Conservation (phyloP, 371 early-diverging fungal genomes). For the Actinomortierella ambigua region DNA sequence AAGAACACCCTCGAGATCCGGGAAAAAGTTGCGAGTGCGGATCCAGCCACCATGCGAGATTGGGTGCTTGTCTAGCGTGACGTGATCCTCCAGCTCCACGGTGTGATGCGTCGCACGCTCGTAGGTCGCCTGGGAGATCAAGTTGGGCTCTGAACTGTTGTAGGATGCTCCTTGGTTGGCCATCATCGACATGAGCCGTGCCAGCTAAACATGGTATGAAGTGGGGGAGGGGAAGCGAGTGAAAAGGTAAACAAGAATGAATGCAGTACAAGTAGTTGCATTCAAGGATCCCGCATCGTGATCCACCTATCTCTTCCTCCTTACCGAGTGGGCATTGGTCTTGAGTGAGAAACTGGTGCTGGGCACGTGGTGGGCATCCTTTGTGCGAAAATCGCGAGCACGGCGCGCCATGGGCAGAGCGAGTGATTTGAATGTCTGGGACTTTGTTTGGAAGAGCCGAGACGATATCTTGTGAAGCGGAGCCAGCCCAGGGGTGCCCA, state of each 20-base stretch:
- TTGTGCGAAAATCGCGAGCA: constrained; percentile 18
- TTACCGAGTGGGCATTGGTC: constrained; percentile 67
- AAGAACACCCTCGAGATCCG: constrained; percentile 43
- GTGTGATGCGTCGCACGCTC: constrained; percentile 33
- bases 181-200: constrained; percentile 67
- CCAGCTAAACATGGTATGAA: constrained; percentile 49
- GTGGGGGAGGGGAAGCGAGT: constrained; percentile 2
- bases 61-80: constrained; percentile 17
- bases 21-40: constrained; percentile 34
- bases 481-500: constrained; percentile 16
- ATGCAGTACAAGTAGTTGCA: no score
- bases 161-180: constrained; percentile 66
- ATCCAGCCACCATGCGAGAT: constrained; percentile 43
- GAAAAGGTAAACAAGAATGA: constrained; percentile 2
- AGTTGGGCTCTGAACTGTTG: constrained; percentile 49
- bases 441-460: constrained; percentile 2
- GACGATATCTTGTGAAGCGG: constrained; percentile 24
- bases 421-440: constrained; percentile 11
- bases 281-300: neutral
- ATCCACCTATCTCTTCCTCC: neutral
- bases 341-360: constrained; percentile 53
- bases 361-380: constrained; percentile 38
- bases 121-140: constrained; percentile 39
- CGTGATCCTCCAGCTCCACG: neutral
- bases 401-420: constrained; percentile 23